Base-by-base conservation (phyloP, 2,329 filamentous ascomycete genomes). In the Aspergillus piperis region DNA sequence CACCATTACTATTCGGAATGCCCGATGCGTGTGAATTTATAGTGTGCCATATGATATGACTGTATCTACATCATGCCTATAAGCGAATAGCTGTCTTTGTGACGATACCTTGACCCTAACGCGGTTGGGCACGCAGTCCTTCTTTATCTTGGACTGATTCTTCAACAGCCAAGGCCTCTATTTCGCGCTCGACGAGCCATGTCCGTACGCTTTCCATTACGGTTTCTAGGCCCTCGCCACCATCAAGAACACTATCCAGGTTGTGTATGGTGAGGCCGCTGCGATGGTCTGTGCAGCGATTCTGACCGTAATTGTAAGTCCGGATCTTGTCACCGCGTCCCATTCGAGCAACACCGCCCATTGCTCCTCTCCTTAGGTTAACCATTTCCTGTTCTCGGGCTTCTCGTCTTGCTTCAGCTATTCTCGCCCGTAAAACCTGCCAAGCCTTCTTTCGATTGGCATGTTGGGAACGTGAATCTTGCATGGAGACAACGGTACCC, bases 251-350 rank as follows among this genome's bases (percentile, higher is more conserved):
- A 70, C 90, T 86, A 54, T 91, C 88, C 62, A 97, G 78, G 72
- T 93, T 91, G 72, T 94, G 88, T 13, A 92, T 83, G 58, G 93
- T 93, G 41, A 90, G 74, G 0, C 90, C 91, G 68, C 89, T 91
- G 42, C 93, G 83, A 77, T 97, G 93, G 71, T 97, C 93, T 1
- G 93, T 96, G 66, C 95, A 93, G 47, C 93, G 83, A 75, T 92
- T 88, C 75, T 91, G 87, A 3, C 82, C 81, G 75, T 82, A 90
- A 75, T 97, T 96, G 76, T 97, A 97, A 0, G 93, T 97, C 62
- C 93, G 83, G 60, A 99, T 89, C 81, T 99, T 99, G 79, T 98
- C 92, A 50, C 91, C 91, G 44, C 95, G 85, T 5, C 93, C 95
- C 79, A 95, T 93, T 70, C 89, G 84, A 7, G 83, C 89, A 59